Base-by-base conservation (phyloP, 176 grass and related monocot species). In the Carex littledalei region DNA sequence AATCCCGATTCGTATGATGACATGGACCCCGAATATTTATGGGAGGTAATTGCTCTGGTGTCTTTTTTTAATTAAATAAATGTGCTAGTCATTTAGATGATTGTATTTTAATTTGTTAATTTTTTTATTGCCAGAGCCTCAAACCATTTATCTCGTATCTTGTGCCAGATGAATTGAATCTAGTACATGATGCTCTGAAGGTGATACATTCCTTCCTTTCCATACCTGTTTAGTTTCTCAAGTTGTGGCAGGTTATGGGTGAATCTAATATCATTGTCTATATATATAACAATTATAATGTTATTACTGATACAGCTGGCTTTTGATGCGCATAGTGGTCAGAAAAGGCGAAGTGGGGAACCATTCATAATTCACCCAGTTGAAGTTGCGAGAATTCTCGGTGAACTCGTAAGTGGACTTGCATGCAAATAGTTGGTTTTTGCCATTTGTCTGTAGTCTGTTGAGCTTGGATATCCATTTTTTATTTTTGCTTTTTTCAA, bases 351-450 rank as follows among this genome's bases (percentile, higher is more conserved):
- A 86, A 98, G 96, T 79, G 96, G 96, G 41, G 93, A 98, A 86
- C 96, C 96, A 22, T 98, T 98, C 85, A 98, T 98, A 80, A 95
- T 98, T 85, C 96, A 98, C 91, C 96, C 96, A 76, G 96, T 98
- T 73, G 96, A 95, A 94, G 96, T 98, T 90, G 96, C 96, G 21
- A 81, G 85, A 73, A 98, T 98, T 86, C 93, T 98, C 63, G 96
- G 89, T 84, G 93, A 95, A 89, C 96, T 92, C 16, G 96, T 98
- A 81, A 88, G 91, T 92, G 57, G 54, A 93, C 45, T 64, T 41
- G 67, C 10, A 81, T 60, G 66, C 62, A 69, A 73, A 7, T 59
- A 31, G 10, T 35, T 81, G 34, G 49, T 84, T 64, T 20, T 72
- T 82, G 71, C 88, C 35, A 65, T 86, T 86, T 85, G 10, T 56